These are phyloP conservation scores for Trematosphaeria pertusa DNA, from an alignment of 2,329 filamentous ascomycete species.

Conservation along the genomic window DNA sequence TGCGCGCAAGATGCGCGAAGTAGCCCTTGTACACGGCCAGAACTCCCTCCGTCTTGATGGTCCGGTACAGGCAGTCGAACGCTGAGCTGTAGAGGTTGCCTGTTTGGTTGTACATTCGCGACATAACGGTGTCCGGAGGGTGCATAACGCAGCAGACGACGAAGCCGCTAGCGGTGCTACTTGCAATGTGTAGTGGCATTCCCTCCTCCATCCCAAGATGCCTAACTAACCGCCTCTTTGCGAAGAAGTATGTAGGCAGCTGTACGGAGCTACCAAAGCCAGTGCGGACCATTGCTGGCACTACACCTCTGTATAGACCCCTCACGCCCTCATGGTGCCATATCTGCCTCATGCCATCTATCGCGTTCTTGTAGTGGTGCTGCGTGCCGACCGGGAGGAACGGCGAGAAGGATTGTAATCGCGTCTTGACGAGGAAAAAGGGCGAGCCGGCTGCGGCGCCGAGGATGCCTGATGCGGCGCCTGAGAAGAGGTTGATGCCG, in stretches of 20 bases:
- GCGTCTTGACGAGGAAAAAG: conserved; percentile 97
- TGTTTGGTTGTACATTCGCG: conserved; percentile 97
- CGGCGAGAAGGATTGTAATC: conserved; percentile 90
- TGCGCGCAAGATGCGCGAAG: conserved; percentile 90
- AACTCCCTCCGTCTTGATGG: conserved; percentile 86
- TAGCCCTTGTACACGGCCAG: conserved; percentile 98
- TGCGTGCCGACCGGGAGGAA: conserved; percentile 97
- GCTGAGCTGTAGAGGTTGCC: conserved; percentile 95
- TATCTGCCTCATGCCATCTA: conserved; percentile 83
- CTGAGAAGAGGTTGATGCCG: conserved; percentile 91
- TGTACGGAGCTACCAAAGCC: conserved; percentile 96
- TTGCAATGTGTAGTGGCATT: conserved; percentile 84
- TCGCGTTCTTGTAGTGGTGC: conserved; percentile 85
- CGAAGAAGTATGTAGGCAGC: conserved; percentile 97
- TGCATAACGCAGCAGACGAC: conserved; percentile 99
- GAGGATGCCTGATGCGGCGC: conserved; percentile 86
- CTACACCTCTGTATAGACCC: conserved; percentile 89
- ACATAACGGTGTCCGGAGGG: conserved; percentile 99
- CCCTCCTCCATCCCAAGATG: conserved; percentile 92
- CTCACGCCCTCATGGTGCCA: conserved; percentile 76
- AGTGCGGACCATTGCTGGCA: conserved; percentile 92
- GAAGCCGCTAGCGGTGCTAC: conserved; percentile 89
- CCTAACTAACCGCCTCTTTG: conserved; percentile 82
- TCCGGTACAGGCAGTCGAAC: conserved; percentile 91
- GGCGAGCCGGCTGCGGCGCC: conserved; percentile 93